phyloP scores from a whole-genome alignment of 805 yeast species.

The Candida koratica region DNA sequence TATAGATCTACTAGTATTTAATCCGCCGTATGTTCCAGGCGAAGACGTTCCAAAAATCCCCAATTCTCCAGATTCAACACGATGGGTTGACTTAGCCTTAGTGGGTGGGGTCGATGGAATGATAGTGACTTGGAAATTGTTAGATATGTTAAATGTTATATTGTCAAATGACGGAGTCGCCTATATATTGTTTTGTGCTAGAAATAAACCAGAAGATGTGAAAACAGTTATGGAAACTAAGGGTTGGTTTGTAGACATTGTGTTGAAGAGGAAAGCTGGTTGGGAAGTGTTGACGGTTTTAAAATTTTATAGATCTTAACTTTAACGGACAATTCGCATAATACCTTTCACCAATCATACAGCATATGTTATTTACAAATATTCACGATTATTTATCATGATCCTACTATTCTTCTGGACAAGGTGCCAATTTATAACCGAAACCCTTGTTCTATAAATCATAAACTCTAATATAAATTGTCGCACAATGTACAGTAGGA shows the following conservation, averaged over 20 bases:
- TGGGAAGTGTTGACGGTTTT: conserved; percentile 89
- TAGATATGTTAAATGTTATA: conserved; percentile 49
- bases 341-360: too few species aligned
- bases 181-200: conserved; percentile 84
- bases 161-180: conserved; percentile 68
- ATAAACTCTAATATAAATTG: too few species aligned
- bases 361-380: too few species aligned
- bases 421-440: too few species aligned
- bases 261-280: conserved; percentile 78
- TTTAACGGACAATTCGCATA: too few species aligned
- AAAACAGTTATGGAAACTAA: conserved; percentile 40
- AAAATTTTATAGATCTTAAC: conserved; percentile 38
- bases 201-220: conserved; percentile 74
- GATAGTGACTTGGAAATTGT: conserved; percentile 69
- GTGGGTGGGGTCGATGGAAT: conserved; percentile 90
- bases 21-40: conserved; percentile 97
- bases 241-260: conserved; percentile 52
- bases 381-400: too few species aligned
- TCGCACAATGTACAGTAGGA: conserved; percentile 12
- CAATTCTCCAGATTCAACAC: conserved; percentile 36
- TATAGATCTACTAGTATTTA: conserved; percentile 77
- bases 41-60: conserved; percentile 67
- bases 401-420: too few species aligned
- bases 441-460: too few species aligned
- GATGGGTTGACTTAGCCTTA: conserved; percentile 87